Evolutionary conservation across 169 alveolate species (phyloP).

Genomic region (Amoebophrya sp.): DNA sequence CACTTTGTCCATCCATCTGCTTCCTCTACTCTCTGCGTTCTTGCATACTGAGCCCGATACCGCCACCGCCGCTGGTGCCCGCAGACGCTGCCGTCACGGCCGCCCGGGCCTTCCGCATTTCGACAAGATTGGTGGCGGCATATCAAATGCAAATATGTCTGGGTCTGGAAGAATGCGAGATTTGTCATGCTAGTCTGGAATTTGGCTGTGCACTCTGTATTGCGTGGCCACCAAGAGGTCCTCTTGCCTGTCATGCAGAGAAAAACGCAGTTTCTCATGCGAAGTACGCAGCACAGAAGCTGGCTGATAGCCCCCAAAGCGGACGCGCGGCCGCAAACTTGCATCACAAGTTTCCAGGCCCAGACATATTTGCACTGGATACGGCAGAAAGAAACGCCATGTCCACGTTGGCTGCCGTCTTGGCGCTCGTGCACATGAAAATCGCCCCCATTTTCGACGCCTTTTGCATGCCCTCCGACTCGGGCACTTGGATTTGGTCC

Average conservation of each 20-base stretch:
- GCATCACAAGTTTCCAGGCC: too few species aligned
- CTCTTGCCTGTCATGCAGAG: too few species aligned
- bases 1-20: not conserved
- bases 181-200: too few species aligned
- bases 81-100: not conserved
- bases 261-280: too few species aligned
- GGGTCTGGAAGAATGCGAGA: too few species aligned
- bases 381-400: constrained; percentile 51
- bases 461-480: constrained; percentile 49
- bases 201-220: too few species aligned
- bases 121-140: not conserved
- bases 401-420: constrained; percentile 56
- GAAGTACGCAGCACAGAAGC: too few species aligned
- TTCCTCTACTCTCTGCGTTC: not conserved
- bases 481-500: constrained; percentile 46
- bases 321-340: too few species aligned
- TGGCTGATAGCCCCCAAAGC: too few species aligned
- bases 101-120: constrained; percentile 4
- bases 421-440: constrained; percentile 57
- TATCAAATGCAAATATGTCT: too few species aligned
- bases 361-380: too few species aligned
- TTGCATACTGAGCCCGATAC: not conserved
- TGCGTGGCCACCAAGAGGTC: too few species aligned
- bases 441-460: constrained; percentile 50
- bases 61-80: not conserved